Percentiles rank a stretch among this genome's conserved stretches.
Conservation (phyloP, 2,329 filamentous ascomycete genomes). For the Aspergillus sp. region DNA sequence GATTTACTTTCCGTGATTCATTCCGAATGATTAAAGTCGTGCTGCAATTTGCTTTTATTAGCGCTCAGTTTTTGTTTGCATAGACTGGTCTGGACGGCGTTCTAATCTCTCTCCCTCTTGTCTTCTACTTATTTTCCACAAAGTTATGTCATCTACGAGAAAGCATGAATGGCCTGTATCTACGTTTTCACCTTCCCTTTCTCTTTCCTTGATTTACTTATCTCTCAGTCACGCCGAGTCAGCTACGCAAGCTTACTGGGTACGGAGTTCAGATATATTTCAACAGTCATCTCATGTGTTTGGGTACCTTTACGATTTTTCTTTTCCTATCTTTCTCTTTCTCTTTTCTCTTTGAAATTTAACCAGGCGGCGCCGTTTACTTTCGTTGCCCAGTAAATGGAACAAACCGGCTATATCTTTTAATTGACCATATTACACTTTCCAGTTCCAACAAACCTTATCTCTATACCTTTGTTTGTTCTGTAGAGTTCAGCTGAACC, state of each 20-base stretch:
- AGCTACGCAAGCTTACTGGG: not conserved
- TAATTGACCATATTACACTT: too few species aligned
- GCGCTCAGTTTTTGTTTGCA: not conserved
- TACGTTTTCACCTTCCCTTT: not conserved
- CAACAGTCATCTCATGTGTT: not conserved
- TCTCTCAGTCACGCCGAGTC: not conserved
- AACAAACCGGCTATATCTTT: too few species aligned
- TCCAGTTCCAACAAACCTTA: too few species aligned
- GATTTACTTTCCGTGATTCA: slow-evolving; percentile 9
- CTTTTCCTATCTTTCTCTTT: not conserved
- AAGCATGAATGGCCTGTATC: not conserved
- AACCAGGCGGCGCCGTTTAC: too few species aligned
- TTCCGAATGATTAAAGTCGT: too few species aligned
- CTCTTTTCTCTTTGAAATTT: not conserved
- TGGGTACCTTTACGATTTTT: not conserved
- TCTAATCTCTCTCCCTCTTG: not conserved
- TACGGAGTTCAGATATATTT: not conserved
- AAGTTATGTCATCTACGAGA: not conserved
- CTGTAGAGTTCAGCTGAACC: not conserved
- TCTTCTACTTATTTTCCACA: not conserved
- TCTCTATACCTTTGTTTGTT: too few species aligned
- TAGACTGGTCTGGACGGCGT: not conserved
- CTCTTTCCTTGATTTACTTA: not conserved
- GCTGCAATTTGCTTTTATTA: too few species aligned
- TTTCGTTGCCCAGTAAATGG: not conserved